Evolutionary conservation across 768 basidiomycete genomes (phyloP), one percentile per base, ranked within the genome.

Genomic region (Phallus indusiatus): DNA sequence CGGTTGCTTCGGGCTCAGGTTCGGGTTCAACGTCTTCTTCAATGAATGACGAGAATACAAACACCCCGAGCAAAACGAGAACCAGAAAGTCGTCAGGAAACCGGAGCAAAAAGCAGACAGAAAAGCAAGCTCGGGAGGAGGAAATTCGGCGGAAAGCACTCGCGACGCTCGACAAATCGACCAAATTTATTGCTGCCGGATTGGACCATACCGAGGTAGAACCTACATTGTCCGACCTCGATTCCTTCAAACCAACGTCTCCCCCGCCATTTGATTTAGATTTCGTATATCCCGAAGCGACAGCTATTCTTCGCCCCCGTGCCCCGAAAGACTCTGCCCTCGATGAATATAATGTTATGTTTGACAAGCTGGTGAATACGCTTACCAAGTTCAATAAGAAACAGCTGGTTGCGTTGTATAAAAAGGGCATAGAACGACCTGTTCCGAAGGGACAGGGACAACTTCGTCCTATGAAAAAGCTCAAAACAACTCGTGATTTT

Each of bases 151-250:
- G 47, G 28, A 59, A 53, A 36, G 57, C 57, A 8, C 50, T 59
- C 11, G 57, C 57, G 14, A 53, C 36, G 2, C 37, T 59, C 49
- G 57, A 53, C 21, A 59, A 59, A 53, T 42, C 57, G 5, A 37
- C 57, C 21, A 59, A 53, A 36, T 59, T 59, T 21, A 28, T 53
- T 20, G 57, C 49, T 24, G 57, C 49, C 10, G 24, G 22, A 17
- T 24, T 36, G 11, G 47, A 33, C 18, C 50, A 18, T 18, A 18
- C 33, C 16, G n/a, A 7, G 2, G 21, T 21, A 50, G 56, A 61
- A 5, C 61, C 61, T 8, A 61, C 61, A 20, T 37, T 61, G 9
- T 17, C 12, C 10, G 61, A 61, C 50, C 51, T 61, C 33, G 56
- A 61, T 21, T 56, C 35, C 16, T 58, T 52, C 16, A 52, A 54